A percentile compares a stretch with the other conserved stretches of the same genome.
phyloP scores from a whole-genome alignment of 305 asterid species.

The Fraxinus sp. region DNA sequence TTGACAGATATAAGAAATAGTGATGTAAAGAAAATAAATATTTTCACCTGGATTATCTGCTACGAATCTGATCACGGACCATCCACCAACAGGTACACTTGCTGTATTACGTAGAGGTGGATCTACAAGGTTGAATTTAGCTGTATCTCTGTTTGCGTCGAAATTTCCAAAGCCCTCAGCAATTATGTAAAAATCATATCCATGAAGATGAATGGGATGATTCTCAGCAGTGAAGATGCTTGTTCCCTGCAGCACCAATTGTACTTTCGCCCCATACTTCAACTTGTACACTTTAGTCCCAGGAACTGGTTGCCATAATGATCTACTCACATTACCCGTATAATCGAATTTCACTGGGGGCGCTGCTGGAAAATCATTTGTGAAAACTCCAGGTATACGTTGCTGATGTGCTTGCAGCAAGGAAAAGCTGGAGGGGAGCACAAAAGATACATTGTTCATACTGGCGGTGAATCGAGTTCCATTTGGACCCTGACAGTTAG shows the following conservation, averaged over 20 bases:
- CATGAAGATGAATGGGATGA: slow-evolving; percentile 90
- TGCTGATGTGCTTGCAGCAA: slow-evolving; percentile 73
- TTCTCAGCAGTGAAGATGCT: slow-evolving; percentile 68
- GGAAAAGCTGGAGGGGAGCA: slow-evolving; percentile 65
- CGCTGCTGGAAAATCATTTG: slow-evolving; percentile 63
- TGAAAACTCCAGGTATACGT: slow-evolving; percentile 71
- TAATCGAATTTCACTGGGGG: slow-evolving; percentile 73
- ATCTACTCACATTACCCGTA: slow-evolving; percentile 70
- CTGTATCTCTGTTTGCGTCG: slow-evolving; percentile 47
- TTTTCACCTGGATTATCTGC: slow-evolving; percentile 83
- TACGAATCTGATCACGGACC: slow-evolving; percentile 81
- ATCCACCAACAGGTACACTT: slow-evolving; percentile 72
- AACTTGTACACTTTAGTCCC: slow-evolving; percentile 62
- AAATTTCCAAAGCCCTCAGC: slow-evolving; percentile 85
- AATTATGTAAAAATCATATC: slow-evolving; percentile 70
- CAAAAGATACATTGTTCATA: slow-evolving; percentile 72
- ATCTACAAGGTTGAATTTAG: slow-evolving; percentile 71
- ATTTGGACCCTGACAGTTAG: slow-evolving; percentile 78
- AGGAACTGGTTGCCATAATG: slow-evolving; percentile 59
- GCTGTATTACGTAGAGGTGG: slow-evolving; percentile 82
- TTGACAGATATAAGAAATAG: not conserved
- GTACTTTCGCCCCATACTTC: slow-evolving; percentile 66
- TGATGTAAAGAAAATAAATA: not conserved
- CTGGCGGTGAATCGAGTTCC: slow-evolving; percentile 77
- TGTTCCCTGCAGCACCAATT: slow-evolving; percentile 77